Evolutionary conservation across 306 rosid species (phyloP).

Genomic region (Gynostemma pentaphyllum): DNA sequence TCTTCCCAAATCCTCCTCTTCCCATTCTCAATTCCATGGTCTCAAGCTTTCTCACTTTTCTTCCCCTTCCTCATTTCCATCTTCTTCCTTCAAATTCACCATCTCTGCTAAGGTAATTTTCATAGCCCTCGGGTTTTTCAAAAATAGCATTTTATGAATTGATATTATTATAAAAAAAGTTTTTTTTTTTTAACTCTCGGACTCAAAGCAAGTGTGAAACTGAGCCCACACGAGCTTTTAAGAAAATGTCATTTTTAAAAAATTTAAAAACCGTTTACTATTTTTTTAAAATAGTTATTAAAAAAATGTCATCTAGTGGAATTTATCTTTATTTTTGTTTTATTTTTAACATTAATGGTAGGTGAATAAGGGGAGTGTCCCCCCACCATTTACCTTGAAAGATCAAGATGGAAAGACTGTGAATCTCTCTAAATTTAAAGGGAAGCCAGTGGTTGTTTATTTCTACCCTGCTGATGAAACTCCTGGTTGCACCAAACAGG

Average conservation of each 20-base stretch:
- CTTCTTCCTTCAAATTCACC: conserved; percentile 27
- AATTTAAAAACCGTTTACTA: no score
- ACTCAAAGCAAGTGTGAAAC: no score
- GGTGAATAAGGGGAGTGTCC: conserved; percentile 66
- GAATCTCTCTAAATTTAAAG: conserved; percentile 68
- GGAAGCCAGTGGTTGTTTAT: conserved; percentile 76
- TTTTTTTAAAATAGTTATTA: no score
- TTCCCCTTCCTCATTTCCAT: conserved; percentile 27
- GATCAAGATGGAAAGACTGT: conserved; percentile 77
- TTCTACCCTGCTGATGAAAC: conserved; percentile 98
- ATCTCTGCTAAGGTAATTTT: conserved; percentile 80
- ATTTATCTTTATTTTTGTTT: neutral
- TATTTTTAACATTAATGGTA: conserved; percentile 13
- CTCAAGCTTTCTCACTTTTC: conserved; percentile 34
- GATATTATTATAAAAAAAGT: no score
- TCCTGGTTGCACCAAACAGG: conserved; percentile 99
- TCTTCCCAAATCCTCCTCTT: conserved; percentile 32
- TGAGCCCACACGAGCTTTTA: no score
- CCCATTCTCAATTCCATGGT: conserved; percentile 53
- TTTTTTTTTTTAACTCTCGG: no score
- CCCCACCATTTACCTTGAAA: conserved; percentile 72
- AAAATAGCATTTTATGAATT: no score
- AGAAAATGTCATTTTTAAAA: no score
- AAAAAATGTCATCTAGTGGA: no score
- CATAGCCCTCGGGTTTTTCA: no score